phyloP scores from a whole-genome alignment of 2,329 filamentous ascomycete species.

The Trichophaea hybrida region DNA sequence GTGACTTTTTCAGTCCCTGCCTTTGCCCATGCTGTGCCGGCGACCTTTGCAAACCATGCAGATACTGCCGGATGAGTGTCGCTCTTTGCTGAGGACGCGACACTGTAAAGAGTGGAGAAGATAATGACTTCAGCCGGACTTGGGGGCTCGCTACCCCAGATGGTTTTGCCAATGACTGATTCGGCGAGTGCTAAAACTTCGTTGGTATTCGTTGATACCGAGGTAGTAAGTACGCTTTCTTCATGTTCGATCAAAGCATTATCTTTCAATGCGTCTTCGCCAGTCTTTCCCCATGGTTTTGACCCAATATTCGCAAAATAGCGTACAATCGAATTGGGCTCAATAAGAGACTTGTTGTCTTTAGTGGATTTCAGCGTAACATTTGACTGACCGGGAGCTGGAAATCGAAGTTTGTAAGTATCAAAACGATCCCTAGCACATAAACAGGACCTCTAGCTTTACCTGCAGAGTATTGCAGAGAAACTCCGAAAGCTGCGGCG shows the following conservation, averaged over 20 bases:
- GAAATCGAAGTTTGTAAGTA: neutral
- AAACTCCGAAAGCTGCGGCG: slow-evolving; percentile 24
- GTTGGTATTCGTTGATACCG: slow-evolving; percentile 6
- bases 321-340: slow-evolving; percentile 28
- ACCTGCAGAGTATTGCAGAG: slow-evolving; percentile 26
- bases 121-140: slow-evolving; percentile 27
- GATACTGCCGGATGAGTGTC: slow-evolving; percentile 19
- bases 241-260: slow-evolving; percentile 28
- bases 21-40: slow-evolving; percentile 24
- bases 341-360: slow-evolving; percentile 24
- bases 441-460: neutral
- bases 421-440: neutral
- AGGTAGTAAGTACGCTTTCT: slow-evolving; percentile 16
- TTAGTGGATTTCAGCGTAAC: slow-evolving; percentile 25
- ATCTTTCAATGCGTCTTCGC: slow-evolving; percentile 21
- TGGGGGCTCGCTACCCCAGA: slow-evolving; percentile 5
- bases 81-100: slow-evolving; percentile 18
- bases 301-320: slow-evolving; percentile 24
- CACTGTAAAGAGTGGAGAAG: slow-evolving; percentile 26
- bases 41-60: slow-evolving; percentile 23
- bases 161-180: slow-evolving; percentile 16
- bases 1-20: slow-evolving; percentile 26
- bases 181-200: slow-evolving; percentile 11
- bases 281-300: slow-evolving; percentile 20
- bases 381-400: slow-evolving; percentile 20